Conservation (phyloP, 495 filamentous ascomycete genomes). For the Amniculicola lignicola region DNA sequence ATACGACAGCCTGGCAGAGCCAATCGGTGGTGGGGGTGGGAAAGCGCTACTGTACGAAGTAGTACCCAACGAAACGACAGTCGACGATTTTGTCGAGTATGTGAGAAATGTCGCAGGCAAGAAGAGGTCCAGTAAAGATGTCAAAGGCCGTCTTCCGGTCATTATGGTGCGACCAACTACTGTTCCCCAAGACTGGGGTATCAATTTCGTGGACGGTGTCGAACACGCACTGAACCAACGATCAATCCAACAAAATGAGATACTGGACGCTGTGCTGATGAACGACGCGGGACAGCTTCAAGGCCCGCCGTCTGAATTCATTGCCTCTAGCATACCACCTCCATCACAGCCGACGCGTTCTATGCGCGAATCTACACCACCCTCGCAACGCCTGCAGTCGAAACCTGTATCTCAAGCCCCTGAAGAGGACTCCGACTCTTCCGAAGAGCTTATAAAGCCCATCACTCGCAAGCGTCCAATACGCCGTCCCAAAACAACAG, state of each 20-base stretch:
- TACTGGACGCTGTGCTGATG: slow-evolving; percentile 82
- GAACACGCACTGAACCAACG: slow-evolving; percentile 71
- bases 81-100: slow-evolving; percentile 73
- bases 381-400: not conserved
- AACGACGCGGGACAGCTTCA: slow-evolving; percentile 69
- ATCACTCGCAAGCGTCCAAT: slow-evolving; percentile 40
- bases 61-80: slow-evolving; percentile 60
- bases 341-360: not conserved
- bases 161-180: slow-evolving; percentile 72
- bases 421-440: slow-evolving; percentile 6
- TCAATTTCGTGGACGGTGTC: slow-evolving; percentile 61
- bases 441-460: slow-evolving; percentile 21
- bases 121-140: slow-evolving; percentile 52
- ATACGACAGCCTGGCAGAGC: slow-evolving; percentile 67
- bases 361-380: not conserved
- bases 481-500: slow-evolving; percentile 46
- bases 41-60: slow-evolving; percentile 70
- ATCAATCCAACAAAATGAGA: slow-evolving; percentile 85
- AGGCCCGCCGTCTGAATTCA: slow-evolving; percentile 50
- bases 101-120: slow-evolving; percentile 71
- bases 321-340: slow-evolving; percentile 14
- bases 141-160: slow-evolving; percentile 60
- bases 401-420: slow-evolving; percentile 6
- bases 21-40: slow-evolving; percentile 75
- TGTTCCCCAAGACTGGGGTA: slow-evolving; percentile 67